phyloP scores from a whole-genome alignment of 2,329 filamentous ascomycete genomes.

The Colletotrichum sp. region DNA sequence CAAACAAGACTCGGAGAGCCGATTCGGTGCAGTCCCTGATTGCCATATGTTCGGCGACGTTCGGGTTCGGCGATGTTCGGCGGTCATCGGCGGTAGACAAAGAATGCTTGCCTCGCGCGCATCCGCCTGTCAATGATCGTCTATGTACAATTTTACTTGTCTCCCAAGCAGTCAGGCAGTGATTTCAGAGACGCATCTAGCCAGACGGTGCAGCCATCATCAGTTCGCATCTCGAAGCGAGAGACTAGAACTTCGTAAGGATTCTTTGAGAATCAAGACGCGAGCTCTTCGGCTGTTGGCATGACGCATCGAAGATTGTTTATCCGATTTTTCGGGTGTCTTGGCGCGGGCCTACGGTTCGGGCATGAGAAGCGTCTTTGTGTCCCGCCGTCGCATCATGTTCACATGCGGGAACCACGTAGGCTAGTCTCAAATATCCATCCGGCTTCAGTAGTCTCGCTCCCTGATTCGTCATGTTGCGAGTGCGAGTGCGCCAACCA shows the following conservation, averaged over 20 bases:
- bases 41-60: background rate
- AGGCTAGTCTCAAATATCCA: background rate
- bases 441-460: background rate
- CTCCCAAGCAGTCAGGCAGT: background rate
- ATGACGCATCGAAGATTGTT: background rate
- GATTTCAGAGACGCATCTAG: background rate
- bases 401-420: background rate
- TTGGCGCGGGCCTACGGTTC: background rate
- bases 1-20: background rate
- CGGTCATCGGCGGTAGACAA: background rate
- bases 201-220: background rate
- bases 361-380: background rate
- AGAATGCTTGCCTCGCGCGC: background rate
- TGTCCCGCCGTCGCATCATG: background rate
- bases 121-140: background rate
- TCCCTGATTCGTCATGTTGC: background rate
- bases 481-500: background rate
- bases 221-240: background rate
- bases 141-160: background rate
- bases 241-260: background rate
- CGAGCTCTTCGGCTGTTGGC: background rate
- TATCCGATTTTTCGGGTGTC: background rate
- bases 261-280: background rate
- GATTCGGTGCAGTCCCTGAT: background rate
- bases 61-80: background rate